phyloP scores from a whole-genome alignment of 805 yeast species.

The Lachancea fermentati region DNA sequence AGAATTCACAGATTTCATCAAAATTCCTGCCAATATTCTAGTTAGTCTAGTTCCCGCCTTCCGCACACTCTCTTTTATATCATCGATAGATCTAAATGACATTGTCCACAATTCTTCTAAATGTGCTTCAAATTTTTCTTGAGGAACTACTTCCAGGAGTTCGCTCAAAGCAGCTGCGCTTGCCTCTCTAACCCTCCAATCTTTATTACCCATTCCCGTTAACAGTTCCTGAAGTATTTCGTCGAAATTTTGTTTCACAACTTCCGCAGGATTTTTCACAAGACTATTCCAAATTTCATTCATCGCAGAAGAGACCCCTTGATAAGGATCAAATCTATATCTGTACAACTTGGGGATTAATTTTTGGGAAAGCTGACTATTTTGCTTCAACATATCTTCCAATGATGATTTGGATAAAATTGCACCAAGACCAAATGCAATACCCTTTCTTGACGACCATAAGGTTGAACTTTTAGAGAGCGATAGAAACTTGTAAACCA shows the following conservation, averaged over 20 bases:
- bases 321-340: slow-evolving; percentile 79
- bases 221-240: slow-evolving; percentile 61
- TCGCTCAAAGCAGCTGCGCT: slow-evolving; percentile 68
- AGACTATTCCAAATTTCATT: slow-evolving; percentile 79
- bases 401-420: slow-evolving; percentile 74
- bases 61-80: slow-evolving; percentile 89
- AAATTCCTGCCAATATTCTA: slow-evolving; percentile 54
- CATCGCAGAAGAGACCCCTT: slow-evolving; percentile 75
- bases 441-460: slow-evolving; percentile 91
- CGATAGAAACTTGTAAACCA: slow-evolving; percentile 92
- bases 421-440: slow-evolving; percentile 88
- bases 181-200: slow-evolving; percentile 93
- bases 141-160: slow-evolving; percentile 54
- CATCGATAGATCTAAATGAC: slow-evolving; percentile 88
- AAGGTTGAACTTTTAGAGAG: slow-evolving; percentile 79
- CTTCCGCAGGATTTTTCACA: slow-evolving; percentile 48
- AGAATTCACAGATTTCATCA: slow-evolving; percentile 52
- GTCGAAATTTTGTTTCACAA: slow-evolving; percentile 49
- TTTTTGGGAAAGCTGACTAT: slow-evolving; percentile 48
- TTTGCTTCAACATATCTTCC: slow-evolving; percentile 51
- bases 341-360: slow-evolving; percentile 80
- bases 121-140: slow-evolving; percentile 42
- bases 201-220: slow-evolving; percentile 66
- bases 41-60: slow-evolving; percentile 70
- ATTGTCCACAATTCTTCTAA: slow-evolving; percentile 76